Base-by-base conservation (phyloP, 2,329 filamentous ascomycete genomes). In the Diaporthe ampelina region DNA sequence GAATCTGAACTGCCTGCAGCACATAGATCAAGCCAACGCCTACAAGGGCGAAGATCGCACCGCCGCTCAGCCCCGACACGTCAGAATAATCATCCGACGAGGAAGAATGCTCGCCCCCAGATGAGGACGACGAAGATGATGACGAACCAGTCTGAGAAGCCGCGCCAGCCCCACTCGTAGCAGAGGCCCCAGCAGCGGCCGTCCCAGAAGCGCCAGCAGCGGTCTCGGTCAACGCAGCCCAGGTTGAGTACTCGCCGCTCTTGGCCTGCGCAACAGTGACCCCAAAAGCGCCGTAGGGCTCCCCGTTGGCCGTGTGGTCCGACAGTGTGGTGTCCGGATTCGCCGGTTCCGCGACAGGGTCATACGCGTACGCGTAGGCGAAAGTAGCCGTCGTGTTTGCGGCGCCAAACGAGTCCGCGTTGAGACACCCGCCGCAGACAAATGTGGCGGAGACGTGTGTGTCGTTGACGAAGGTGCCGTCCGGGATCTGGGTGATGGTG, bases 401-500 rank as follows among this genome's bases (percentile, higher is more conserved):
- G 37, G 59, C 70, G 50, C 73, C 48, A 61, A 76, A 76, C 26
- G 75, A 76, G 72, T 84, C 83, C 7, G 79, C 79, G 24, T 80
- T 79, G 73, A 86, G 80, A 73, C 86, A 88, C 15, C 82, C 82
- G 59, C 83, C 80, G 77, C 88, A 90, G 50, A 90, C 83, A 80
- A 89, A 90, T 0, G 88, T 90, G 76, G 87, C 88, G 2, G 86
- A 86, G 78, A 85, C 86, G 76, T 89, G 86, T 1, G 88, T 89
- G 75, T 80, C 81, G 82, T 89, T 90, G 74, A 88, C 80, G 32
- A 86, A 88, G 1, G 87, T 88, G 35, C 88, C 87, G 29, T 87
- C 86, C 32, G 86, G 81, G 75, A 89, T 89, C 19, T 87, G 84
- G 1, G 79, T 78, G 21, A 86, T 77, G 17, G 83, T 83, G 43